Evolutionary conservation across 2,329 filamentous ascomycete genomes (phyloP).

Genomic region (Pezicula rhizophila): DNA sequence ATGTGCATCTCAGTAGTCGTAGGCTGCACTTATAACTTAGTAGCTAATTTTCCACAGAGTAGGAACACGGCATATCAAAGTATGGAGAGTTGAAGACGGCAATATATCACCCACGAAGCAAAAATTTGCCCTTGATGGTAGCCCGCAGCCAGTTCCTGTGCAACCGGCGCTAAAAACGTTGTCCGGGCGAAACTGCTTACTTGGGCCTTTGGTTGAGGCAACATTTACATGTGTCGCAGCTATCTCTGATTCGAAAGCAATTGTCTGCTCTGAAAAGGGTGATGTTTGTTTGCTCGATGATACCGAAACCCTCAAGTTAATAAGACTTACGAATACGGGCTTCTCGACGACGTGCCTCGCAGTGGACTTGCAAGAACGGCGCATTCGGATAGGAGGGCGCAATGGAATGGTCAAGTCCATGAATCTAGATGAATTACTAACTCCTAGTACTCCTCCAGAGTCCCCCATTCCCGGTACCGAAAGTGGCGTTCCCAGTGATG

Average conservation of each 20-base stretch:
- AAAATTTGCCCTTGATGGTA: conserved; percentile 44
- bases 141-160: conserved; percentile 26
- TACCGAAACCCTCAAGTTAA: conserved; percentile 64
- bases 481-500: conserved; percentile 23
- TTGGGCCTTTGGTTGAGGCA: conserved; percentile 74
- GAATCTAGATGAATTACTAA: conserved; percentile 37
- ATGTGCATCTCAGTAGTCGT: conserved; percentile 21
- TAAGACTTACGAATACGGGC: conserved; percentile 57
- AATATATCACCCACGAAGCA: conserved; percentile 58
- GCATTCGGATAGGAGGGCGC: conserved; percentile 31
- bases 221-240: conserved; percentile 75
- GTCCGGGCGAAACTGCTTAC: conserved; percentile 77
- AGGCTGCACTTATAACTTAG: no score
- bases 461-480: conserved; percentile 20
- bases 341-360: conserved; percentile 46
- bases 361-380: conserved; percentile 27
- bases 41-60: conserved; percentile 36
- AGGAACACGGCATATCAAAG: conserved; percentile 85
- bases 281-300: conserved; percentile 84
- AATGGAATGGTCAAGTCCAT: conserved; percentile 41
- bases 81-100: conserved; percentile 78
- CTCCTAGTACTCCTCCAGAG: conserved; percentile 23
- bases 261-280: conserved; percentile 82
- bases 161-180: conserved; percentile 59
- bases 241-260: conserved; percentile 66